Percentiles rank a stretch among this genome's conserved stretches.
phyloP scores from a whole-genome alignment of 2,329 filamentous ascomycete genomes.

The Fusarium tanahbumbuense region DNA sequence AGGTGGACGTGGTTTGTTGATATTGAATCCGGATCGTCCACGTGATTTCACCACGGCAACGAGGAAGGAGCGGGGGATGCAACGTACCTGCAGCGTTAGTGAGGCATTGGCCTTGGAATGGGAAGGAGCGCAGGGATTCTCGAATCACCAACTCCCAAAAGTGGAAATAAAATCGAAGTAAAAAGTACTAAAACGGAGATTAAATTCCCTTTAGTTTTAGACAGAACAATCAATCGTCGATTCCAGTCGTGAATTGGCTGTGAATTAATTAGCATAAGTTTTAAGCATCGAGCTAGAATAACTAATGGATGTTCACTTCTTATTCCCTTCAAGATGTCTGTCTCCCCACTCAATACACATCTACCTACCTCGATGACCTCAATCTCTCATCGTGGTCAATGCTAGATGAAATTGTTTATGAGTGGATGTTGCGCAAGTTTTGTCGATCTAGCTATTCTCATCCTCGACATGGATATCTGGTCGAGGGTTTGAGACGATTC shows the following conservation, averaged over 20 bases:
- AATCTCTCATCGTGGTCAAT: background rate
- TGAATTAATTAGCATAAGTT: background rate
- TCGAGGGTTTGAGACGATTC: background rate
- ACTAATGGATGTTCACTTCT: background rate
- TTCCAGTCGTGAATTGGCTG: background rate
- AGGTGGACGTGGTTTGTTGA: constrained; percentile 43
- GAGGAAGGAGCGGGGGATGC: constrained; percentile 32
- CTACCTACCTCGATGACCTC: background rate
- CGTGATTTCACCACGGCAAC: constrained; percentile 53
- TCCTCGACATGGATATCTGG: constrained; percentile 14
- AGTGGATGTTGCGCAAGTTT: background rate
- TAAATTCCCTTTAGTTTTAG: constrained; percentile 33
- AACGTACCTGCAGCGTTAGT: constrained; percentile 42
- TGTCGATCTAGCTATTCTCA: constrained; percentile 4
- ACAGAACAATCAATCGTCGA: constrained; percentile 22
- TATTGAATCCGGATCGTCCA: constrained; percentile 34
- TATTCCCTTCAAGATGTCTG: background rate
- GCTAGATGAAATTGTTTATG: background rate
- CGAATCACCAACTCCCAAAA: constrained; percentile 20
- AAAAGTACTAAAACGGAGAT: constrained; percentile 24
- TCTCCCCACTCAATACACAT: constrained; percentile 2
- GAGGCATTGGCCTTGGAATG: constrained; percentile 31
- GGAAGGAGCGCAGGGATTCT: constrained; percentile 30
- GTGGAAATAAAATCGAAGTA: constrained; percentile 21
- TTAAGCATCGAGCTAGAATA: constrained; percentile 1